Evolutionary conservation across 352 stramenopile species (phyloP), one percentile per base, ranked within the genome.

Genomic region (Thraustotheca clavata): DNA sequence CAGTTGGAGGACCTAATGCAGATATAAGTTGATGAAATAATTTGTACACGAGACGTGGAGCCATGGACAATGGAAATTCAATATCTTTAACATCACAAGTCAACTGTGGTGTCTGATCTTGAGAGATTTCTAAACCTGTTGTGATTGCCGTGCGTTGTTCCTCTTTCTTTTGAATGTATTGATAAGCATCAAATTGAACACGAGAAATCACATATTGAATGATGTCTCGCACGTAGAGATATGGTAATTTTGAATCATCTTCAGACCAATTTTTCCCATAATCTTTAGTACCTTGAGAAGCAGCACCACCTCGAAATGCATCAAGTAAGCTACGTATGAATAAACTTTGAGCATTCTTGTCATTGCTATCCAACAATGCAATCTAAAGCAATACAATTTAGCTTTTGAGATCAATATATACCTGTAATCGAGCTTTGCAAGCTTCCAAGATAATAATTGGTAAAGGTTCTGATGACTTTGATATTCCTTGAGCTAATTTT

Each of bases 271-370:
- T 60, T 43, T 20, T 60, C 34, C 24, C 39, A 18, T 31, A 16
- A 20, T 65, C 57, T 18, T 18, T 29, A 18, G 18, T 18, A 6
- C 57, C 36, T 7, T 43, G 57, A 8, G 20, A 39, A 5, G 70
- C 52, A 14, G 68, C 82, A 4, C 67, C 79, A 32, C 81, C 78
- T 31, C 74, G 77, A 69, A 88, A 91, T 0, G 75, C 82, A 55
- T 89, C 78, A 8, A 74, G 73, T 11, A 91, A 59, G 8, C 79
- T 75, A 43, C 80, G 69, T 3, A 88, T 52, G 52, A 91, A 89
- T 48, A 65, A 20, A 4, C 29, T 27, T 79, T 83, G 55, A 71
- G 86, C 4, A 83, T 76, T 4, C 62, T 1, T 63, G 18, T 86
- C 79, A 1, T 76, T 70, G 9, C 54, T 68, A 22, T 67, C 59